A percentile compares a stretch with the other conserved stretches of the same genome.
Conservation (phyloP, 2,329 filamentous ascomycete genomes). For the Coniochaeta prunicola region DNA sequence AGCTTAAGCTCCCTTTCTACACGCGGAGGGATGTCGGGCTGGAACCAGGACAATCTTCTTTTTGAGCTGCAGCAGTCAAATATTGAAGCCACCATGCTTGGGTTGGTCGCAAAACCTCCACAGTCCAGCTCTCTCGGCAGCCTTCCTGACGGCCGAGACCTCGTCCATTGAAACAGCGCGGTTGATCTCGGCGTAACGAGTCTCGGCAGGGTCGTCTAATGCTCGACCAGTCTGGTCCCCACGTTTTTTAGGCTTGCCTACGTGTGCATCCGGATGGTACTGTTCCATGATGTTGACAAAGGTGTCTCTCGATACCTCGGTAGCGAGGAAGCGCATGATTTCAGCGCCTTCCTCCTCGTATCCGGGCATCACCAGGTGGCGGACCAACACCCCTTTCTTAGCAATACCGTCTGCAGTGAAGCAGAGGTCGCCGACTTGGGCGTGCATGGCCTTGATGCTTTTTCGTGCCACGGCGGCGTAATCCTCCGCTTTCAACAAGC, state of each 20-base stretch:
- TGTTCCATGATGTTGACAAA: conserved; percentile 90
- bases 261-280: conserved; percentile 73
- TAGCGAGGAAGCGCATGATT: conserved; percentile 71
- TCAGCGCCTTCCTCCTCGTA: conserved; percentile 64
- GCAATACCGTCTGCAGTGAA: conserved; percentile 78
- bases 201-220: conserved; percentile 24
- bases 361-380: conserved; percentile 82
- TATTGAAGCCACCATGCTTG: conserved; percentile 41
- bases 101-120: conserved; percentile 71
- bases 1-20: neutral
- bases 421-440: conserved; percentile 74
- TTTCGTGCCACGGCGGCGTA: conserved; percentile 67
- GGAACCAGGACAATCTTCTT: neutral
- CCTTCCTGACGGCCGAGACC: conserved; percentile 56
- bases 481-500: conserved; percentile 71
- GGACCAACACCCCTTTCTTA: conserved; percentile 66
- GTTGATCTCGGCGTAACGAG: conserved; percentile 73
- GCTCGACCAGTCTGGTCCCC: conserved; percentile 17
- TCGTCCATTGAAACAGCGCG: conserved; percentile 60
- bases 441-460: conserved; percentile 73
- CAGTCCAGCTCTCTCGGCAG: conserved; percentile 63
- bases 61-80: conserved; percentile 19
- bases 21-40: neutral
- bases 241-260: conserved; percentile 57
- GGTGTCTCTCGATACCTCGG: conserved; percentile 64